phyloP scores from a whole-genome alignment of 441 rosid genomes.

The Corymbia citriodora region DNA sequence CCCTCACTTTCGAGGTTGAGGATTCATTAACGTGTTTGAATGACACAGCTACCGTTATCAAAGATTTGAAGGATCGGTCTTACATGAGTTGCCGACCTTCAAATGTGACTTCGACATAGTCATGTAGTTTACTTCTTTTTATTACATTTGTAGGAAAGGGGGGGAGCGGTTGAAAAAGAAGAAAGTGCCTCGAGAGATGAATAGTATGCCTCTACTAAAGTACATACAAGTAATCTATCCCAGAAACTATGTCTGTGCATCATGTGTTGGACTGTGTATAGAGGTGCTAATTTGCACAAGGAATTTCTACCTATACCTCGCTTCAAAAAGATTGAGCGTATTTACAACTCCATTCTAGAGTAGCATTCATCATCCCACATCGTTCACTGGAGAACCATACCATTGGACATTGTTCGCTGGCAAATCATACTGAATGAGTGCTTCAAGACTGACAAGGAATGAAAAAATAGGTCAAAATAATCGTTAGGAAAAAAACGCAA shows the following conservation, averaged over 20 bases:
- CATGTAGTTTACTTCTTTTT: not conserved
- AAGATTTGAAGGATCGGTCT: not conserved
- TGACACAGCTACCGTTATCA: not conserved
- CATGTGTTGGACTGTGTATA: not conserved
- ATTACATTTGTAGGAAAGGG: not conserved
- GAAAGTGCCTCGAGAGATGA: not conserved
- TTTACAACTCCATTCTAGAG: not conserved
- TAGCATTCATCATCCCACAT: not conserved
- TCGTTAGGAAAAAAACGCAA: not conserved
- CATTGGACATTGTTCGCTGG: constrained; percentile 1
- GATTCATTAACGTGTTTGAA: not conserved
- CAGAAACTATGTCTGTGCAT: not conserved
- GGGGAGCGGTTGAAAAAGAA: no score
- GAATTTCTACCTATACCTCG: not conserved
- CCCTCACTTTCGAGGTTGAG: not conserved
- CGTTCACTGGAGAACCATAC: constrained; percentile 12
- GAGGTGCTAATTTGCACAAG: not conserved
- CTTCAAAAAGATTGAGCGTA: not conserved
- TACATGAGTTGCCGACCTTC: not conserved
- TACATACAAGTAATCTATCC: not conserved
- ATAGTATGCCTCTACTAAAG: not conserved
- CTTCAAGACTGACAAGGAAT: constrained; percentile 34
- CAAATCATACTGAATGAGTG: constrained; percentile 21
- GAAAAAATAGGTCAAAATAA: not conserved
- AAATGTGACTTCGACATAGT: not conserved